Conservation (phyloP, 2,329 filamentous ascomycete species). For the Penicillium sp. region DNA sequence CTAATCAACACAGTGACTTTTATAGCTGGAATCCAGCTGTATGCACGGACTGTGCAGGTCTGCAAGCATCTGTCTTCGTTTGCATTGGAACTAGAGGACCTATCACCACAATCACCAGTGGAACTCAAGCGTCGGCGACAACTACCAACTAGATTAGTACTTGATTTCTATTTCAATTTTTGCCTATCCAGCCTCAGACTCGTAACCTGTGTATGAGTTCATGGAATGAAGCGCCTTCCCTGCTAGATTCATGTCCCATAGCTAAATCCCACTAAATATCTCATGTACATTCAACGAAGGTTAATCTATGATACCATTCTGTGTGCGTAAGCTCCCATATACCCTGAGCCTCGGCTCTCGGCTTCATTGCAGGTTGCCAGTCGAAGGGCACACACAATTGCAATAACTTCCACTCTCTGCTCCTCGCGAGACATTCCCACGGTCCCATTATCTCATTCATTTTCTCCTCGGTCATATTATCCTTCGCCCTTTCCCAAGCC, state of each 20-base stretch:
- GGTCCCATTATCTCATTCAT: conserved; percentile 2
- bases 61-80: conserved; percentile 2
- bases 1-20: not conserved
- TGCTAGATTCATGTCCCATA: too few relatives aligned
- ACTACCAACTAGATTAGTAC: not conserved
- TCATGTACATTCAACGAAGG: not conserved
- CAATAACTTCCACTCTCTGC: conserved; percentile 5
- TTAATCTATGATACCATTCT: conserved; percentile 1
- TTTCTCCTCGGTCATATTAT: not conserved
- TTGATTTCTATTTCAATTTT: not conserved
- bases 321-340: conserved; percentile 7
- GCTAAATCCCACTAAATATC: too few relatives aligned
- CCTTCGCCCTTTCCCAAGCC: not conserved
- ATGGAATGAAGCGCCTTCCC: too few relatives aligned
- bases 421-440: conserved; percentile 3
- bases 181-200: not conserved
- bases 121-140: not conserved
- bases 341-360: not conserved
- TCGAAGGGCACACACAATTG: conserved; percentile 10
- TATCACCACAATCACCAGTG: conserved; percentile 4
- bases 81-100: conserved; percentile 3
- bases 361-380: conserved; percentile 1
- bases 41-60: not conserved
- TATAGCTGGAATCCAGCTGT: conserved; percentile 2
- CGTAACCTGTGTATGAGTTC: not conserved